These are phyloP conservation scores for Piedraia hortae DNA, from an alignment of 2,329 filamentous ascomycete species.

Conservation along the genomic window DNA sequence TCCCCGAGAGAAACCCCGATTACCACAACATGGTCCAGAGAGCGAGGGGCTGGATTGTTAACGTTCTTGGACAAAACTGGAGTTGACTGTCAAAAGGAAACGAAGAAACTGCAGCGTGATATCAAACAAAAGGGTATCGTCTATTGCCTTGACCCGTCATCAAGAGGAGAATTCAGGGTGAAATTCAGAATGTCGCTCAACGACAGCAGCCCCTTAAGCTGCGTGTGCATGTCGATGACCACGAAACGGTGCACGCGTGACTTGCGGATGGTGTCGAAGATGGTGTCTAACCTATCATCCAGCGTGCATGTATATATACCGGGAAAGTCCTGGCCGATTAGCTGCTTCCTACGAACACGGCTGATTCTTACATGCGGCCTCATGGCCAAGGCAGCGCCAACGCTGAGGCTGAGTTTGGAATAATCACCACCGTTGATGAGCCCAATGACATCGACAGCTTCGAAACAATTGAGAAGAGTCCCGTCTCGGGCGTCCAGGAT, in stretches of 20 bases:
- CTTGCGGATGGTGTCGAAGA: constrained; percentile 89
- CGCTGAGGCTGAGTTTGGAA: constrained; percentile 61
- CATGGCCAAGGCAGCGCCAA: constrained; percentile 71
- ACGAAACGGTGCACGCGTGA: constrained; percentile 81
- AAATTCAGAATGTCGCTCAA: constrained; percentile 93
- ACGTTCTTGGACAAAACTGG: no score
- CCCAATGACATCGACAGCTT: constrained; percentile 88
- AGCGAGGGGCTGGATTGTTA: constrained; percentile 34
- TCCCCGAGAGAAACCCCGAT: constrained; percentile 40
- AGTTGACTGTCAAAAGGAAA: no score
- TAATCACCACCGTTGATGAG: constrained; percentile 84
- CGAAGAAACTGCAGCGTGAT: no score
- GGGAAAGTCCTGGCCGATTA: no score
- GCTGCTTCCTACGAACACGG: no score
- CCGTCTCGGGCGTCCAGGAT: constrained; percentile 59
- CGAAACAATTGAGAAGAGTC: constrained; percentile 77
- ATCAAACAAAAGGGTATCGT: not conserved
- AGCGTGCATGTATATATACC: constrained; percentile 91
- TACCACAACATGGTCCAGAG: constrained; percentile 39
- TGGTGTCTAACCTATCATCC: constrained; percentile 74
- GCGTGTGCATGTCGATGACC: constrained; percentile 70
- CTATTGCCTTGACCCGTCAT: constrained; percentile 4
- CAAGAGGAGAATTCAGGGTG: constrained; percentile 29
- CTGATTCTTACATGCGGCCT: constrained; percentile 47
- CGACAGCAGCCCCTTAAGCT: constrained; percentile 68